Percentiles rank a stretch among this genome's conserved stretches.
Conservation (phyloP, 805 yeast genomes). For the Candida glaebosa region DNA sequence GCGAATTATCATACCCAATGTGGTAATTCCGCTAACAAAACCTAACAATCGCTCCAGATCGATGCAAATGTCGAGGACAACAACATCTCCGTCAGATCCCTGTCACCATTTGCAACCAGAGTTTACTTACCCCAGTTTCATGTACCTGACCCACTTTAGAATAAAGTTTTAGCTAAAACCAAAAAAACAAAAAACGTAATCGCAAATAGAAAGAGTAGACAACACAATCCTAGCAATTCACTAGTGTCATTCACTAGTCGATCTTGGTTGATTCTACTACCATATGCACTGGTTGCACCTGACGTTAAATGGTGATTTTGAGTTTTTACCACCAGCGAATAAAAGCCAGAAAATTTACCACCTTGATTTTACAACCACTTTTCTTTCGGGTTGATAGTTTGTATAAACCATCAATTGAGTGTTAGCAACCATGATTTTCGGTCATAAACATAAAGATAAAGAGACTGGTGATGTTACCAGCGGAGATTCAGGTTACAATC, state of each 20-base stretch:
- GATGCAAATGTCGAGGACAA: too few species aligned
- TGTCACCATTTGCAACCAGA: too few species aligned
- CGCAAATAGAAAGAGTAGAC: too few species aligned
- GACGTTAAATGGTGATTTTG: too few species aligned
- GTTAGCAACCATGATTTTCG: background rate
- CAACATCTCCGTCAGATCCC: too few species aligned
- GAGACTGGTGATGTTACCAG: background rate
- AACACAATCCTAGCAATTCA: background rate
- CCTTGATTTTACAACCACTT: background rate
- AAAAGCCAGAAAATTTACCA: background rate
- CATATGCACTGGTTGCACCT: background rate
- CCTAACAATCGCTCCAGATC: too few species aligned
- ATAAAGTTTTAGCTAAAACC: background rate
- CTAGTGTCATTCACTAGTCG: background rate
- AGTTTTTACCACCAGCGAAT: background rate
- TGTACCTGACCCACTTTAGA: too few species aligned
- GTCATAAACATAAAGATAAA: background rate
- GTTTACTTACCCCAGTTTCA: too few species aligned
- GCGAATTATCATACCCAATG: background rate
- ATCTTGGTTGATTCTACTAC: background rate
- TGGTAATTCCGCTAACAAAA: background rate
- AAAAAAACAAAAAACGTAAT: too few species aligned
- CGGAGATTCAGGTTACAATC: background rate
- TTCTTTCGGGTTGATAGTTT: background rate
- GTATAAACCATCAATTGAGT: background rate